Conservation (phyloP, 129 eudicot genomes). For the Helianthus annuus region DNA sequence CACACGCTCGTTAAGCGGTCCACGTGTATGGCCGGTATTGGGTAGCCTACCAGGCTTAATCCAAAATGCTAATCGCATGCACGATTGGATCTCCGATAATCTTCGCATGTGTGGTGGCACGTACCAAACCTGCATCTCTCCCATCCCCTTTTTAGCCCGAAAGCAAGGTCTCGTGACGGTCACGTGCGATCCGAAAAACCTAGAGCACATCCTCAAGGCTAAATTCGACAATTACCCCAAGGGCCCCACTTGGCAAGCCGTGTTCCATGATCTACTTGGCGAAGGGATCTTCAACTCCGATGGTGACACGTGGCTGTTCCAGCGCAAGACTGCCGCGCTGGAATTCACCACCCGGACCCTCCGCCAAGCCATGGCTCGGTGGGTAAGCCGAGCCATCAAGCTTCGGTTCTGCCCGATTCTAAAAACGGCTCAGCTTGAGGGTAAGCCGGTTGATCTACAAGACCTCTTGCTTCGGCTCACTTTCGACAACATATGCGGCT, state of each 20-base stretch:
- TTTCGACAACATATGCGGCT: conserved; percentile 73
- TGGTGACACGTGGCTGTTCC: conserved; percentile 82
- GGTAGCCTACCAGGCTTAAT: conserved; percentile 69
- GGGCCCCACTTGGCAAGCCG: conserved; percentile 82
- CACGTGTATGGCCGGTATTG: conserved; percentile 65
- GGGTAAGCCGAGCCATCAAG: conserved; percentile 79
- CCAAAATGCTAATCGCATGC: conserved; percentile 54
- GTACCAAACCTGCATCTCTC: conserved; percentile 60
- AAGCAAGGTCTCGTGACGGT: conserved; percentile 78
- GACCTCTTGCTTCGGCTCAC: conserved; percentile 73
- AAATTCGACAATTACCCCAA: conserved; percentile 73
- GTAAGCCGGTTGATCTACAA: conserved; percentile 63
- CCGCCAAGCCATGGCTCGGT: conserved; percentile 81
- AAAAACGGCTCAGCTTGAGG: conserved; percentile 52
- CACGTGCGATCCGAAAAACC: conserved; percentile 73
- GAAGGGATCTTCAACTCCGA: conserved; percentile 74
- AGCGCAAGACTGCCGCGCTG: conserved; percentile 78
- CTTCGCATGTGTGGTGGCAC: conserved; percentile 68
- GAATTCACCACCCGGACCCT: conserved; percentile 75
- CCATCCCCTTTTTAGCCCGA: conserved; percentile 58
- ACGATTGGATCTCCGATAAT: conserved; percentile 73
- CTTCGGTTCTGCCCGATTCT: conserved; percentile 57
- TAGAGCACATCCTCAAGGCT: conserved; percentile 62
- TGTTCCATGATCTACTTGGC: conserved; percentile 68
- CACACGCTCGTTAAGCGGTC: conserved; percentile 52